Evolutionary conservation across 148 eudicot species (phyloP).

Genomic region (Arbutus unedo): DNA sequence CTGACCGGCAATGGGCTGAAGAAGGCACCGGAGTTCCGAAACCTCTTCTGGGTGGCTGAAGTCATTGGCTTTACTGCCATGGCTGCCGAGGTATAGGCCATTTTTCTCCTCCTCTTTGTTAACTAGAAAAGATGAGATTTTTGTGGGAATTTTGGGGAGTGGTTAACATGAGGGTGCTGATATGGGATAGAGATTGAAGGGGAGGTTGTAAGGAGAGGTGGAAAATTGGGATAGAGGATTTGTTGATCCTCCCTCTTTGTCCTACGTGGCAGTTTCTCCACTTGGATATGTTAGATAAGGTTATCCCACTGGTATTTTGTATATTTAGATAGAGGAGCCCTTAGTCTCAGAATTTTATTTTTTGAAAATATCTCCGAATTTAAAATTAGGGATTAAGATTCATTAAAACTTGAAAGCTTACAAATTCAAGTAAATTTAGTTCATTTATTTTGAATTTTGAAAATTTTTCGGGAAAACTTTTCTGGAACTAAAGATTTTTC

Average conservation of each 20-base stretch:
- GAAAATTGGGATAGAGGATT: conserved; percentile 11
- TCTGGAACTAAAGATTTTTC: too few relatives aligned
- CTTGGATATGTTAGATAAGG: conserved; percentile 11
- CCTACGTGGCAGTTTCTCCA: conserved; percentile 17
- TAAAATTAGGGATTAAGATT: too few relatives aligned
- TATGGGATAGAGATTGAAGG: neutral
- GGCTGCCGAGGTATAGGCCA: conserved; percentile 29
- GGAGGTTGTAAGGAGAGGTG: conserved; percentile 6
- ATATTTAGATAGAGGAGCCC: too few relatives aligned
- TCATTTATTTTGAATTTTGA: too few relatives aligned
- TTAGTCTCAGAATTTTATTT: too few relatives aligned
- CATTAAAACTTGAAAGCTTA: too few relatives aligned
- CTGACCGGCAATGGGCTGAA: conserved; percentile 22
- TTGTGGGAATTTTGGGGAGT: neutral
- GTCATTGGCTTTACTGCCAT: conserved; percentile 27
- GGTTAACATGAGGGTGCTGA: neutral
- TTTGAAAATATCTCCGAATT: too few relatives aligned
- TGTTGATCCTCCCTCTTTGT: neutral
- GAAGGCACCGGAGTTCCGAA: conserved; percentile 12
- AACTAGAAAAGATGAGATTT: neutral
- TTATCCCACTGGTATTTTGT: conserved; percentile 11
- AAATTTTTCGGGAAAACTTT: too few relatives aligned
- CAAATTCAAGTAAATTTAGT: too few relatives aligned
- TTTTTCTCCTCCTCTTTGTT: neutral
- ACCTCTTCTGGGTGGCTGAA: conserved; percentile 18